A percentile compares a stretch with the other conserved stretches of the same genome.
These are phyloP conservation scores for Pleurotus pulmonarius DNA, from an alignment of 768 basidiomycete species.

Conservation along the genomic window DNA sequence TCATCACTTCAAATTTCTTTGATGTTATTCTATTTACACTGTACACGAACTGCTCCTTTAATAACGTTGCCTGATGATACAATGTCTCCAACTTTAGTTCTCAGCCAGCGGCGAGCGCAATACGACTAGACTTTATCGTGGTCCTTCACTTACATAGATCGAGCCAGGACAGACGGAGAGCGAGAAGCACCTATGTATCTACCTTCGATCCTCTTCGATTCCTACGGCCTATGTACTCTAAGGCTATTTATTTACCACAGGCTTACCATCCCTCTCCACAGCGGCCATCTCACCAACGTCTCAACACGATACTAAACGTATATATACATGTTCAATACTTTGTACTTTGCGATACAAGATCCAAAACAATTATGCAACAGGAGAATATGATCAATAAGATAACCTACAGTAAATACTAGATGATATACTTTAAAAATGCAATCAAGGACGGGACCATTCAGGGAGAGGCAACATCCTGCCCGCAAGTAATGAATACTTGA, in stretches of 20 bases:
- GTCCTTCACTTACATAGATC: too few relatives aligned
- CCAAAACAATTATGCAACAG: neutral
- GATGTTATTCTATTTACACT: neutral
- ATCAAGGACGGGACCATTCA: constrained; percentile 15
- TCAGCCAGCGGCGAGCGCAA: too few relatives aligned
- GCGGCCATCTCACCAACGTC: too few relatives aligned
- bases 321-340: neutral
- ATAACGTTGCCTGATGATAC: too few relatives aligned
- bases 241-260: neutral
- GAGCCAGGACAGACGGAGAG: too few relatives aligned
- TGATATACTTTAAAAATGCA: neutral
- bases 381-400: neutral
- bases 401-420: neutral
- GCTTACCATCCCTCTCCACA: too few relatives aligned
- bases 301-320: neutral
- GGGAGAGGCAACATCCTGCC: constrained; percentile 45
- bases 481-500: constrained; percentile 74
- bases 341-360: neutral
- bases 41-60: neutral
- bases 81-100: too few relatives aligned
- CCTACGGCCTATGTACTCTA: neutral
- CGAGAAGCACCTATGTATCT: too few relatives aligned
- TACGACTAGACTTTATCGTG: too few relatives aligned
- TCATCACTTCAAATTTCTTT: neutral
- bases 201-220: too few relatives aligned